A percentile compares a stretch with the other conserved stretches of the same genome.
Evolutionary conservation across 2,329 filamentous ascomycete genomes (phyloP).

Genomic region (Bretziella fagacearum): DNA sequence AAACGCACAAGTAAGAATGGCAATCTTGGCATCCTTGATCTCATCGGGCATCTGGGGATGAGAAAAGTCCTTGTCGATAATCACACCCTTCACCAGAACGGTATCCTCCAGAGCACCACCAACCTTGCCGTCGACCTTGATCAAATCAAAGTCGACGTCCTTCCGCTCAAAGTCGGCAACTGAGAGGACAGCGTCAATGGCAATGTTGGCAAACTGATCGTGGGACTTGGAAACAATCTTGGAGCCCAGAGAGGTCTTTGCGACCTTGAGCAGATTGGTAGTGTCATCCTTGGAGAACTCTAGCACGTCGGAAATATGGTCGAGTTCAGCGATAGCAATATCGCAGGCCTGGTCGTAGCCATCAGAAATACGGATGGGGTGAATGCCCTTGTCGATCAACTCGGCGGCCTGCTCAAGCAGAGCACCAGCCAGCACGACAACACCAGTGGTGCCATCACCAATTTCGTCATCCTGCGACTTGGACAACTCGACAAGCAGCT

Average conservation of each 20-base stretch:
- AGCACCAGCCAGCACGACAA: slow-evolving; percentile 87
- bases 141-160: slow-evolving; percentile 96
- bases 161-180: slow-evolving; percentile 91
- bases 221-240: slow-evolving; percentile 99
- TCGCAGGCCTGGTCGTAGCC: slow-evolving; percentile 97
- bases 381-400: slow-evolving; percentile 98
- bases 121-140: slow-evolving; percentile 98
- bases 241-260: slow-evolving; percentile 87
- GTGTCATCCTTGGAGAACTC: slow-evolving; percentile 68
- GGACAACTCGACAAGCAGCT: slow-evolving; percentile 88
- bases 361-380: slow-evolving; percentile 95
- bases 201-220: slow-evolving; percentile 94
- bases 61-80: slow-evolving; percentile 98
- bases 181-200: slow-evolving; percentile 88
- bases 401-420: slow-evolving; percentile 92
- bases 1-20: slow-evolving; percentile 93
- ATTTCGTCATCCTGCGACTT: slow-evolving; percentile 99
- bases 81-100: slow-evolving; percentile 89
- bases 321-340: slow-evolving; percentile 81
- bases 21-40: slow-evolving; percentile 88
- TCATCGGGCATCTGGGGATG: slow-evolving; percentile 98
- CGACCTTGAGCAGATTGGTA: slow-evolving; percentile 79
- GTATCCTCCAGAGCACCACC: slow-evolving; percentile 87
- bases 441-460: slow-evolving; percentile 92
- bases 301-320: slow-evolving; percentile 83